Conservation (phyloP, 2,329 filamentous ascomycete species). For the Sporothrix brunneoviolacea region DNA sequence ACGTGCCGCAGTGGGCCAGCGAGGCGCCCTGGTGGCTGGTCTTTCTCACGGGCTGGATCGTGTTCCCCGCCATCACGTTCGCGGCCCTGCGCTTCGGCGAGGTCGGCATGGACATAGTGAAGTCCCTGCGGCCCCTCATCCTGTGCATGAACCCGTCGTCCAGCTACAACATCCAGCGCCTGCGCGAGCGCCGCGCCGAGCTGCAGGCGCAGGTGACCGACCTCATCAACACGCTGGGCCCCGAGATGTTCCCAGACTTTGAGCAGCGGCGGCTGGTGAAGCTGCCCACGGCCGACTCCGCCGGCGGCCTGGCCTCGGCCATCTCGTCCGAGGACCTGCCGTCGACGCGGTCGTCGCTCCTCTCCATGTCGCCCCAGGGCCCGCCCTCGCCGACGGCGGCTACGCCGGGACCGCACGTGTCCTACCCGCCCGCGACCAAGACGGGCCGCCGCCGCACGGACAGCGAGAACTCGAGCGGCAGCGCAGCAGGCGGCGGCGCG, state of each 20-base stretch:
- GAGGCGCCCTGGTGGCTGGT: constrained; percentile 57
- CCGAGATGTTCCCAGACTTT: constrained; percentile 96
- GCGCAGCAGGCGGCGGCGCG: constrained; percentile 22
- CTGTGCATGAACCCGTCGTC: constrained; percentile 79
- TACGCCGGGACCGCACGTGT: background rate
- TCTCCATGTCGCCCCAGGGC: background rate
- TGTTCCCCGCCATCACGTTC: constrained; percentile 86
- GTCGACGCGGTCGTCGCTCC: background rate
- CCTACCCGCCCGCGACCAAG: constrained; percentile 11
- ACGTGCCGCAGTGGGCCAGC: constrained; percentile 64
- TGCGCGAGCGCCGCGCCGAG: constrained; percentile 64
- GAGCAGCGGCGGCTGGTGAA: constrained; percentile 65
- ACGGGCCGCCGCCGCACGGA: constrained; percentile 32
- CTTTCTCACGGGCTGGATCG: constrained; percentile 64
- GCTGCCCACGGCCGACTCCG: constrained; percentile 40
- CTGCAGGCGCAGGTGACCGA: constrained; percentile 80
- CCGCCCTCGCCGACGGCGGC: background rate
- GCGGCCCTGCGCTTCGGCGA: constrained; percentile 91
- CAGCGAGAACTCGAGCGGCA: constrained; percentile 41
- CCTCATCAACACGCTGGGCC: constrained; percentile 89
- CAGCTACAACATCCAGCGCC: constrained; percentile 72
- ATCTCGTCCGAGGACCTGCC: constrained; percentile 18
- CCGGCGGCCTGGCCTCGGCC: constrained; percentile 14
- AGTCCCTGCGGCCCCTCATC: constrained; percentile 82
- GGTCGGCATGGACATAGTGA: constrained; percentile 97